Evolutionary conservation across 2,329 filamentous ascomycete species (phyloP).

Genomic region (Colletotrichum destructivum): DNA sequence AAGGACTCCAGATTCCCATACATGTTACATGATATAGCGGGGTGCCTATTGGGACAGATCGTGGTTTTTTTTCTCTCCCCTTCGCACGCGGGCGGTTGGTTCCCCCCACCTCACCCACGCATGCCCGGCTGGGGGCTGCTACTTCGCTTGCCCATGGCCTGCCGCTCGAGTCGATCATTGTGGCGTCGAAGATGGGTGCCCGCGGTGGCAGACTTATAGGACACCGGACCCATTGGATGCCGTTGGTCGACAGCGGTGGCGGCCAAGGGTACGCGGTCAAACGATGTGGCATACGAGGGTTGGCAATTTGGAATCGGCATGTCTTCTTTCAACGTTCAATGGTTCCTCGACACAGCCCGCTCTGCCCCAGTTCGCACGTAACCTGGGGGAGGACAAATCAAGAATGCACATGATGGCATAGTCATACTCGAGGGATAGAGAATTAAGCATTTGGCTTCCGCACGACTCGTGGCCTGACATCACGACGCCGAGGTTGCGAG

Average conservation of each 20-base stretch:
- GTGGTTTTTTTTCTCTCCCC: conserved; percentile 5
- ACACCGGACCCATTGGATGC: conserved; percentile 1
- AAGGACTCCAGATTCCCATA: background rate
- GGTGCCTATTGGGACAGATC: background rate
- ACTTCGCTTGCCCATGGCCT: background rate
- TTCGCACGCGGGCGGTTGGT: conserved; percentile 21
- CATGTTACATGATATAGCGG: background rate
- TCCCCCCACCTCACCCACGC: conserved; percentile 17
- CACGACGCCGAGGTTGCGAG: background rate
- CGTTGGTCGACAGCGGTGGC: conserved; percentile 13
- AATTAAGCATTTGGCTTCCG: background rate
- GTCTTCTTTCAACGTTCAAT: background rate
- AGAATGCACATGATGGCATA: conserved; percentile 11
- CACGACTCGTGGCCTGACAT: conserved; percentile 29
- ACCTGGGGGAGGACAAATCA: background rate
- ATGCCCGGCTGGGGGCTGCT: conserved; percentile 10
- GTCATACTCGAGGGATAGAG: background rate
- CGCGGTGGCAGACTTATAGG: background rate
- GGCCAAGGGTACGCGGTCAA: conserved; percentile 18
- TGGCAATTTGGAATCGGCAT: conserved; percentile 14
- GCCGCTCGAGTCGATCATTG: conserved; percentile 7
- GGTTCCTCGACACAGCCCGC: conserved; percentile 9
- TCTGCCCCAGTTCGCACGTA: background rate
- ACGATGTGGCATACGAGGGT: conserved; percentile 9
- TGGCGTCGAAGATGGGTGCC: background rate